Percentiles rank a stretch among this genome's conserved stretches.
phyloP scores from a whole-genome alignment of 2,329 filamentous ascomycete genomes.

The Aspergillus texensis region DNA sequence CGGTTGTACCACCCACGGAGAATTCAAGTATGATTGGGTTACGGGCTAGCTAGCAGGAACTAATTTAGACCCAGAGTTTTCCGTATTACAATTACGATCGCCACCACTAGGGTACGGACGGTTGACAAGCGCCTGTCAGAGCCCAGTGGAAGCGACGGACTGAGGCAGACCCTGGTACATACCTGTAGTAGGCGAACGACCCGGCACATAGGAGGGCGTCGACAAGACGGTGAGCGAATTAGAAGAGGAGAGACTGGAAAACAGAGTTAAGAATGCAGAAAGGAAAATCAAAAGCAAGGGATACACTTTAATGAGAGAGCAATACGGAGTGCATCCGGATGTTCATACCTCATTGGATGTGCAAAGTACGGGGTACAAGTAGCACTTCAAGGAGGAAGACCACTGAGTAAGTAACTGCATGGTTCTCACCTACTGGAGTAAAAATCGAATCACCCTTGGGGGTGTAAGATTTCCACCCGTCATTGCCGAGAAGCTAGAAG shows the following conservation, averaged over 20 bases:
- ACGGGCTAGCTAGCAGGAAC: background rate
- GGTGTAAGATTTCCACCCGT: background rate
- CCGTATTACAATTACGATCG: constrained; percentile 6
- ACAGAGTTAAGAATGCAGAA: constrained; percentile 3
- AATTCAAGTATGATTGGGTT: background rate
- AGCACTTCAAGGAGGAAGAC: background rate
- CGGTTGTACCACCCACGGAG: background rate
- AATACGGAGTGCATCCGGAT: background rate
- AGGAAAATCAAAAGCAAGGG: constrained; percentile 1
- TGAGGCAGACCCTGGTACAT: constrained; percentile 3
- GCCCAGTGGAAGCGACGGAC: background rate
- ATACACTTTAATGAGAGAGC: constrained; percentile 1
- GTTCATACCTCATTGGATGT: background rate
- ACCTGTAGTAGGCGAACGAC: background rate
- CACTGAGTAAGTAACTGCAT: background rate
- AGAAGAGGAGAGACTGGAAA: background rate
- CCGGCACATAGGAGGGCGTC: background rate
- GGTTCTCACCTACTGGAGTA: background rate
- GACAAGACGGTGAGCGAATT: background rate
- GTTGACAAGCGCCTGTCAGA: constrained; percentile 3
- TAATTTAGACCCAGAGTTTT: background rate
- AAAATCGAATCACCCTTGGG: background rate
- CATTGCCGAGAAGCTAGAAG: background rate
- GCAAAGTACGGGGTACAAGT: background rate
- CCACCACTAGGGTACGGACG: constrained; percentile 1